A percentile compares a stretch with the other conserved stretches of the same genome.
These are phyloP conservation scores for Brassica rapa DNA, from an alignment of 345 rosid species.

Conservation along the genomic window DNA sequence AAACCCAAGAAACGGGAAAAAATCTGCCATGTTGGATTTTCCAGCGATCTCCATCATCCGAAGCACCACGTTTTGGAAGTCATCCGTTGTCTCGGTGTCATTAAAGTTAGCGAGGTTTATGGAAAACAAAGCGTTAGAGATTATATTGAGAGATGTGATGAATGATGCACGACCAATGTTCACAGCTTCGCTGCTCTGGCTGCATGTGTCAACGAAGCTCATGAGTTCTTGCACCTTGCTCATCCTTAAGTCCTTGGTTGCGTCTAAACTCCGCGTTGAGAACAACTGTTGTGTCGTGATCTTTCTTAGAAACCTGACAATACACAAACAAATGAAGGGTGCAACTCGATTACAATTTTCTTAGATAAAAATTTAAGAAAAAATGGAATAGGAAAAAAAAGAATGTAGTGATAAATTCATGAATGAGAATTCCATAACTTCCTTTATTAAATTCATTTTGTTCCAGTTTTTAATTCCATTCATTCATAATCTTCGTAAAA, in stretches of 20 bases:
- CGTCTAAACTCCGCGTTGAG: slow-evolving; percentile 43
- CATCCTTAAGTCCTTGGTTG: slow-evolving; percentile 30
- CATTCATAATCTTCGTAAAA: too few species aligned
- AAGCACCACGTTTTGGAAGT: slow-evolving; percentile 3
- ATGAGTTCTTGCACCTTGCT: slow-evolving; percentile 32
- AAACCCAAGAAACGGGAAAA: slow-evolving; percentile 22
- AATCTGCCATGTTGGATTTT: neutral
- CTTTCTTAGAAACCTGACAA: slow-evolving; percentile 37
- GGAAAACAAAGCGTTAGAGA: slow-evolving; percentile 34
- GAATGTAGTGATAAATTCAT: too few species aligned
- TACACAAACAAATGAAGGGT: too few species aligned
- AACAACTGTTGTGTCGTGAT: slow-evolving; percentile 40
- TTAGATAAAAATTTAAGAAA: too few species aligned
- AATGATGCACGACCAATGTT: slow-evolving; percentile 37
- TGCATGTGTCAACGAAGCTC: slow-evolving; percentile 18
- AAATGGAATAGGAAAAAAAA: too few species aligned
- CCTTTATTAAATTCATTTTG: too few species aligned
- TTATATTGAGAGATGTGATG: slow-evolving; percentile 29
- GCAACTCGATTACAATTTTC: too few species aligned
- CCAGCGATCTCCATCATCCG: slow-evolving; percentile 26
- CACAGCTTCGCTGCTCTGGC: slow-evolving; percentile 35
- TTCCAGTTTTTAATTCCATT: too few species aligned
- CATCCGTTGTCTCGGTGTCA: slow-evolving; percentile 8
- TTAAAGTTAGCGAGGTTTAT: slow-evolving; percentile 15
- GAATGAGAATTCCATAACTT: too few species aligned